Evolutionary conservation across 1,284 basidiomycete genomes (phyloP).

Genomic region (Athelia sp.): DNA sequence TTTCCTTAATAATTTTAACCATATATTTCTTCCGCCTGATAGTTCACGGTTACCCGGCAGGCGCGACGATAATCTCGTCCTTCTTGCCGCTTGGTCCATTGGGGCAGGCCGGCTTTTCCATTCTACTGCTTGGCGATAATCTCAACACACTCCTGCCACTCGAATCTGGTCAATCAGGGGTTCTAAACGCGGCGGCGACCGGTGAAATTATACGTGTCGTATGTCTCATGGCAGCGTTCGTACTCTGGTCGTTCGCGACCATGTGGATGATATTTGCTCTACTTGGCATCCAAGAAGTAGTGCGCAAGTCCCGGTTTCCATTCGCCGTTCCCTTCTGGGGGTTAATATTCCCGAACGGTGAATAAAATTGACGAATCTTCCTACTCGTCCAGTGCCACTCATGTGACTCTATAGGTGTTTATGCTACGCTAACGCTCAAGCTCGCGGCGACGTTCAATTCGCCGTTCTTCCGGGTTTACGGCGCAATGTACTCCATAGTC

Average conservation of each 20-base stretch:
- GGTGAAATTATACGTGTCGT: constrained; percentile 38
- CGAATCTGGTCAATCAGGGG: constrained; percentile 15
- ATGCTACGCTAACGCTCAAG: constrained; percentile 56
- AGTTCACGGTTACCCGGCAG: constrained; percentile 39
- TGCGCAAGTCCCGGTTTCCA: constrained; percentile 31
- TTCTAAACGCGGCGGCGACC: constrained; percentile 21
- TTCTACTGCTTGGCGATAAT: constrained; percentile 40
- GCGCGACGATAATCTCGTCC: constrained; percentile 47
- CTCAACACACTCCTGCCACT: constrained; percentile 32
- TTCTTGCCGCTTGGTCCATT: constrained; percentile 57
- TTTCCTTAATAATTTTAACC: constrained; percentile 51
- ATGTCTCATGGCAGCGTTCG: constrained; percentile 40
- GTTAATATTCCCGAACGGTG: constrained; percentile 56
- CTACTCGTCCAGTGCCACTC: not conserved
- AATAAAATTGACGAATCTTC: too few species aligned
- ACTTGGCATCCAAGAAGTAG: constrained; percentile 35
- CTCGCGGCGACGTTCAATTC: constrained; percentile 48
- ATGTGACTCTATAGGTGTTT: constrained; percentile 44
- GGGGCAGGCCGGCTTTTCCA: constrained; percentile 54
- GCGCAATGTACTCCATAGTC: constrained; percentile 45
- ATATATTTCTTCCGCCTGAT: constrained; percentile 45
- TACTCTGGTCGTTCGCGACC: constrained; percentile 48
- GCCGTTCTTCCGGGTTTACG: constrained; percentile 48
- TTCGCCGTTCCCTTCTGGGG: constrained; percentile 56
- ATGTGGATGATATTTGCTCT: constrained; percentile 50